A percentile compares a stretch with the other conserved stretches of the same genome.
Conservation (phyloP, 1,284 basidiomycete genomes). For the Irpex sp. region DNA sequence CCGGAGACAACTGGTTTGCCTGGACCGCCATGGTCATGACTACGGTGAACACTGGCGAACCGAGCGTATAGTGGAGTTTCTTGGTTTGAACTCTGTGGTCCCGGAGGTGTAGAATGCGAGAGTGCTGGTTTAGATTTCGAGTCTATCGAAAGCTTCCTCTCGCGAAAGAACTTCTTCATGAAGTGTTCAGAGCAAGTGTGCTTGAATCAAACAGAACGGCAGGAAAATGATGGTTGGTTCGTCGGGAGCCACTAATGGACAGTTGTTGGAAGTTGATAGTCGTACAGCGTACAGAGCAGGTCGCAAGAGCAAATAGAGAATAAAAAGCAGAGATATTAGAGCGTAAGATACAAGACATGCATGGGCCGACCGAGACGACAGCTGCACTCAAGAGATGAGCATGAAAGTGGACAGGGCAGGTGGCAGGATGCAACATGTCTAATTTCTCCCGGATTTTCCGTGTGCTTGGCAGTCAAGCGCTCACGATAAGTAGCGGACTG, state of each 20-base stretch:
- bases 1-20: slow-evolving; percentile 27
- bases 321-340: slow-evolving; percentile 2
- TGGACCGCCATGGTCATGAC: slow-evolving; percentile 10
- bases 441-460: background rate
- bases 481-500: background rate
- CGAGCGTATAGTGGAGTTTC: slow-evolving; percentile 28
- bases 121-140: slow-evolving; percentile 12
- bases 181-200: background rate
- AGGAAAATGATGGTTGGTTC: background rate
- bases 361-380: background rate
- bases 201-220: background rate
- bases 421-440: slow-evolving; percentile 1
- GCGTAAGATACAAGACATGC: background rate
- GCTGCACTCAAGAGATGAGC: background rate
- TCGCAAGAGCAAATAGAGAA: background rate
- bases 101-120: slow-evolving; percentile 9
- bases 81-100: background rate
- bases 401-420: background rate
- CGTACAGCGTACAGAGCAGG: background rate
- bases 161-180: slow-evolving; percentile 26
- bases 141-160: slow-evolving; percentile 13
- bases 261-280: background rate
- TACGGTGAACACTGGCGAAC: slow-evolving; percentile 19
- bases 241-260: background rate
- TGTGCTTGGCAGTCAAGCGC: background rate